Conservation (phyloP, 257 asterid genomes). For the Verbena officinalis region DNA sequence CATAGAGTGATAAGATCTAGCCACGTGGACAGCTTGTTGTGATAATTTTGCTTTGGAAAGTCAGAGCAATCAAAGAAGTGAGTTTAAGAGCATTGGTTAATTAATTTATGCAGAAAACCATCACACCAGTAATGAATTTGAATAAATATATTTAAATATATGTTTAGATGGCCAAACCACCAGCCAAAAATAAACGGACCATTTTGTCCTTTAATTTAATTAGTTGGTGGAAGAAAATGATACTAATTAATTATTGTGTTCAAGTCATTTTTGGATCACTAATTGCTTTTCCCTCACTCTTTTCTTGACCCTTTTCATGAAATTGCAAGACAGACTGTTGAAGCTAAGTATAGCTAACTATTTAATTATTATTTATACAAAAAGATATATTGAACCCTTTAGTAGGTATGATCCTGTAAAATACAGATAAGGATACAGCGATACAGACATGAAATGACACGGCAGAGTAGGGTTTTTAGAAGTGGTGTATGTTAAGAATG, state of each 20-base stretch:
- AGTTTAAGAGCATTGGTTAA: slow-evolving; percentile 14
- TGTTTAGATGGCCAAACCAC: slow-evolving; percentile 44
- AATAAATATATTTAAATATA: slow-evolving; percentile 19
- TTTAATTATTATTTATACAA: not conserved
- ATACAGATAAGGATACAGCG: no score
- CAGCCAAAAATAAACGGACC: slow-evolving; percentile 8
- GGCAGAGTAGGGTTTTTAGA: no score
- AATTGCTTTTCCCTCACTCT: slow-evolving; percentile 26
- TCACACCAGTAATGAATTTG: slow-evolving; percentile 31
- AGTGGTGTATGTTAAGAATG: no score
- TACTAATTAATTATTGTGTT: slow-evolving; percentile 16
- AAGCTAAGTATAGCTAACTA: slow-evolving; percentile 19
- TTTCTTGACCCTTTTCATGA: slow-evolving; percentile 18
- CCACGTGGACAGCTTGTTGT: slow-evolving; percentile 64
- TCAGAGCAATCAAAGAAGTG: slow-evolving; percentile 26
- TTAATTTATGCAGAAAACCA: slow-evolving; percentile 25
- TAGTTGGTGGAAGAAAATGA: slow-evolving; percentile 21
- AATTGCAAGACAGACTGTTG: slow-evolving; percentile 8
- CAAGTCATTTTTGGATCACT: slow-evolving; percentile 18
- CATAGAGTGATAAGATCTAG: slow-evolving; percentile 31
- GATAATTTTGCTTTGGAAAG: slow-evolving; percentile 13
- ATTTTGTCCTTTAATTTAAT: slow-evolving; percentile 22
- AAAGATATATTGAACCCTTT: not conserved
- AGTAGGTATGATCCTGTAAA: slow-evolving; percentile 7
- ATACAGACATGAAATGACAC: no score